Evolutionary conservation across 805 yeast genomes (phyloP), one percentile per base, ranked within the genome.

Genomic region (Metschnikowia lachancei): DNA sequence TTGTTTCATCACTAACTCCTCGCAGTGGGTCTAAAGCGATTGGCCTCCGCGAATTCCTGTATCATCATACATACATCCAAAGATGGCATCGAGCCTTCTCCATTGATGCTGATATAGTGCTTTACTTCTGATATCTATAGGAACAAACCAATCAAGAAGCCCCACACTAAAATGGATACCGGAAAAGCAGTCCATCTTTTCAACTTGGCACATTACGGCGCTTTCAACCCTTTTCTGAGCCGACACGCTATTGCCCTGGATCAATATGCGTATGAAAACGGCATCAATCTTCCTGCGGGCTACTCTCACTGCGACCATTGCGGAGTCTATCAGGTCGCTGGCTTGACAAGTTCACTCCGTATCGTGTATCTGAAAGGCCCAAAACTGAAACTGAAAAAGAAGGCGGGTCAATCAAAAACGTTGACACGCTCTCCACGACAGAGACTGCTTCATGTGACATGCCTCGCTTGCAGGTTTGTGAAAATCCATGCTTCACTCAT

Each of bases 311-410:
- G 76, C 47, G 43, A 45, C 3, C 39, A 47, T 10, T 72, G 76
- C 49, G 71, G 71, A 5, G 48, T 56, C 7, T 41, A 64, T 17
- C 56, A 50, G 36, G 59, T 72, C 1, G 70, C 75, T 1, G 76
- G 76, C 2, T 51, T 70, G 35, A 63, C 68, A 1, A 51, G 59
- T 19, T 47, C 59, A 9, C 46, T 48, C 29, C 51, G 64, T 14
- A 56, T 69, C 3, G 40, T 39, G 19, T 67, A 58, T 48, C 38
- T 45, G 22, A 45, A 52, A 39, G 50, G 34, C 41, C 31, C 20
- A 20, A 45, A 28, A 12, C 33, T 30, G 33, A 30, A 30, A n/a
- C 17, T 8, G 33, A 30, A 26, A 12, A 26, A 26, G 28, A 22
- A 22, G 8, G 3, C 28, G 6, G 28, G 28, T 8, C 6, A 26